Evolutionary conservation across 2,329 filamentous ascomycete species (phyloP).

Genomic region (Fusarium brachygibbosum): DNA sequence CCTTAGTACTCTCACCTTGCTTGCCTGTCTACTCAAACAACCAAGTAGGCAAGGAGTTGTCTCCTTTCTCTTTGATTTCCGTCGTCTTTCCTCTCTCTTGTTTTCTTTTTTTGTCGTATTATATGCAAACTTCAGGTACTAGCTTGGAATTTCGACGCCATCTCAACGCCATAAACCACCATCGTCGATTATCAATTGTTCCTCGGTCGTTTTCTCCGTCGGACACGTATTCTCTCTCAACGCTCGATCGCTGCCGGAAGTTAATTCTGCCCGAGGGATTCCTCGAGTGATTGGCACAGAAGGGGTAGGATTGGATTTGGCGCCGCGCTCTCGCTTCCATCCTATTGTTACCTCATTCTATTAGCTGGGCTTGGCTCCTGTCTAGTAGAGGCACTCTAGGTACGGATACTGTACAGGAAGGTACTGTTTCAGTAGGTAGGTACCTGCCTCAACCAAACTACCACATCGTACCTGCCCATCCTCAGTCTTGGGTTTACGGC

Average conservation of each 20-base stretch:
- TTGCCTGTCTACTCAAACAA: constrained; percentile 1
- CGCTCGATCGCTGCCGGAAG: constrained; percentile 9
- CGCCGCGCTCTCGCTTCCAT: constrained; percentile 5
- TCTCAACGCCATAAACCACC: constrained; percentile 18
- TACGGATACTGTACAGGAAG: not conserved
- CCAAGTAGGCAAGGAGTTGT: constrained; percentile 1
- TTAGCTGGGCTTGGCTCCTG: constrained; percentile 29
- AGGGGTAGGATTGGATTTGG: not conserved
- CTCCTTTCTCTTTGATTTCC: constrained; percentile 4
- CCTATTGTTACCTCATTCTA: constrained; percentile 8
- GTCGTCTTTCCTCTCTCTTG: constrained; percentile 4
- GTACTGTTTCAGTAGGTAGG: not conserved
- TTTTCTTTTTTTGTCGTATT: constrained; percentile 8
- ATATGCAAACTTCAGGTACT: constrained; percentile 16
- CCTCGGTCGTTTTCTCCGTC: not conserved
- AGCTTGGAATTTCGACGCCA: constrained; percentile 20
- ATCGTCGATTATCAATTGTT: constrained; percentile 15
- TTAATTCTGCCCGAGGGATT: constrained; percentile 8
- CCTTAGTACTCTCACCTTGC: not conserved
- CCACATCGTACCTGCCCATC: not conserved
- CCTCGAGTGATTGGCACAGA: constrained; percentile 5
- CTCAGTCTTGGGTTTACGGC: constrained; percentile 20
- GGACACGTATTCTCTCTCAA: not conserved
- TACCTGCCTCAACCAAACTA: not conserved
- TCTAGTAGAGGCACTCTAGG: not conserved